A percentile compares a stretch with the other conserved stretches of the same genome.
Conservation (phyloP, 2,329 filamentous ascomycete species). For the Exophiala sp. region DNA sequence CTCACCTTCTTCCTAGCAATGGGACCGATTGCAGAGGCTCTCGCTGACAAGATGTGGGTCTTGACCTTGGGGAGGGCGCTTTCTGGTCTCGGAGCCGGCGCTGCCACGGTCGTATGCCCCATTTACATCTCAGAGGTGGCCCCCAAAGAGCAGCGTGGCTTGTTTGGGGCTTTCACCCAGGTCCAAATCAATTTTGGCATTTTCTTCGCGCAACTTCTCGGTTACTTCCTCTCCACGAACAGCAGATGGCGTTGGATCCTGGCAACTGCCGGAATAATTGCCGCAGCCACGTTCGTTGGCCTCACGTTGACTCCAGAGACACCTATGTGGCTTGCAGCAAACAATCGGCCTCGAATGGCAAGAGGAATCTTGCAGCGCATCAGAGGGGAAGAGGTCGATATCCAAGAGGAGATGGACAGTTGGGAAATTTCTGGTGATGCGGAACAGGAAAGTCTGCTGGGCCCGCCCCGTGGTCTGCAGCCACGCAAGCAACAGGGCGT, state of each 20-base stretch:
- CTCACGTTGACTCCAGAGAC: conserved; percentile 76
- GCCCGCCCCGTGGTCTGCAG: conserved; percentile 26
- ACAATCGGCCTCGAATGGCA: conserved; percentile 60
- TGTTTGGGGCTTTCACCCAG: conserved; percentile 84
- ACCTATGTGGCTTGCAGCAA: conserved; percentile 75
- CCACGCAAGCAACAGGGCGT: conserved; percentile 61
- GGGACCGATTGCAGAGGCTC: conserved; percentile 71
- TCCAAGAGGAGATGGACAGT: conserved; percentile 67
- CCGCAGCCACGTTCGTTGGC: conserved; percentile 62
- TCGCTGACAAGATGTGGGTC: conserved; percentile 63
- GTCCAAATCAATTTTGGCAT: conserved; percentile 93
- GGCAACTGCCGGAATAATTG: conserved; percentile 67
- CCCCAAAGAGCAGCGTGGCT: conserved; percentile 67
- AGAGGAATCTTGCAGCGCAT: conserved; percentile 70
- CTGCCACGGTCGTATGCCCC: conserved; percentile 86
- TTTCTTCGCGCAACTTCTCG: conserved; percentile 73
- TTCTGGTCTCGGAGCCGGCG: conserved; percentile 79
- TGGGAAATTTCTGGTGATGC: conserved; percentile 46
- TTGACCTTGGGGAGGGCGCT: conserved; percentile 73
- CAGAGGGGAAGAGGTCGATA: conserved; percentile 65
- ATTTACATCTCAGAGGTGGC: conserved; percentile 92
- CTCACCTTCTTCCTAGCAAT: conserved; percentile 72
- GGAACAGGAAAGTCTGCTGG: conserved; percentile 34
- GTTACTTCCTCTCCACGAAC: conserved; percentile 79
- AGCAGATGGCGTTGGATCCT: conserved; percentile 81